Evolutionary conservation across 441 rosid species (phyloP).

Genomic region (Croton laevigatus): DNA sequence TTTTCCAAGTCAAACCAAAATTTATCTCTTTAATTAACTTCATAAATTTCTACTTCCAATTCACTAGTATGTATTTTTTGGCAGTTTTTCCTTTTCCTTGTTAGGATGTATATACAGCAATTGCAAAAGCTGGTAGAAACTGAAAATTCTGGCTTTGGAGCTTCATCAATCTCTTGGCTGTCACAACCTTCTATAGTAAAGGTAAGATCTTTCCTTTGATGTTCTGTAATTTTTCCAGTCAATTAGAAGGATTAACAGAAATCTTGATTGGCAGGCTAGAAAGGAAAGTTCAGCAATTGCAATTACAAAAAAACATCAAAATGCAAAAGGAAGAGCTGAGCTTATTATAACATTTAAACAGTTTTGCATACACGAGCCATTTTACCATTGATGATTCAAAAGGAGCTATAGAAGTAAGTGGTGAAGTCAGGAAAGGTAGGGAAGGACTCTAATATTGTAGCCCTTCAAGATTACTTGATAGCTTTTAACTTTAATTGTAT

Average conservation of each 20-base stretch:
- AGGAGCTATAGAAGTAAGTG: conserved; percentile 3
- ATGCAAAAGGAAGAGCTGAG: background rate
- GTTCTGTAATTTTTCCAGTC: background rate
- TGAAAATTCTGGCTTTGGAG: conserved; percentile 9
- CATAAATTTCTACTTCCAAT: background rate
- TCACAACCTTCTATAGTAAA: background rate
- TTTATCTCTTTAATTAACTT: background rate
- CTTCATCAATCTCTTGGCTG: conserved; percentile 9
- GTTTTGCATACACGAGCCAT: background rate
- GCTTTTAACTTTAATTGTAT: background rate
- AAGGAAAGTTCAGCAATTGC: background rate
- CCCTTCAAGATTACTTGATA: conserved; percentile 7
- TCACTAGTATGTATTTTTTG: background rate
- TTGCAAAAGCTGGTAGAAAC: conserved; percentile 1
- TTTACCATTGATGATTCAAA: background rate
- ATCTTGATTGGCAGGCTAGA: background rate
- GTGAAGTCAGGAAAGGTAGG: background rate
- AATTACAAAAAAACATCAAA: background rate
- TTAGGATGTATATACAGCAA: conserved; percentile 19
- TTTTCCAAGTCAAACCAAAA: too few species aligned
- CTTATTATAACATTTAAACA: background rate
- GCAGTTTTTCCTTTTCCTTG: conserved; percentile 9
- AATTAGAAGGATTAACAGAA: background rate
- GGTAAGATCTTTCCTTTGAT: conserved; percentile 15
- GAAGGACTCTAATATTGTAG: background rate